Percentiles rank a stretch among this genome's conserved stretches.
Evolutionary conservation across 306 rosid species (phyloP).

Genomic region (Dryas drummondii): DNA sequence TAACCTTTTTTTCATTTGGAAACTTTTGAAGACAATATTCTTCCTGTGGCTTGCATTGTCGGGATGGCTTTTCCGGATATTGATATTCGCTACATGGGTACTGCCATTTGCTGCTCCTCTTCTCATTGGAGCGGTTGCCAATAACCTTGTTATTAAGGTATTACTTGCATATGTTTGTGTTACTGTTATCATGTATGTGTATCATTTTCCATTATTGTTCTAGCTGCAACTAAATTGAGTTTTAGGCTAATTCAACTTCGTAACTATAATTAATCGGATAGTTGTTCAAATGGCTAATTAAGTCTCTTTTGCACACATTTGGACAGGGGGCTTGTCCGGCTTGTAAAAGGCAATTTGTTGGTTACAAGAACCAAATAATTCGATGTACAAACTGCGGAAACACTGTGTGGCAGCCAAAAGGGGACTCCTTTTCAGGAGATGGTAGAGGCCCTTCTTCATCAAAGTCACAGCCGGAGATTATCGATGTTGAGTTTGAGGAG

Average conservation of each 20-base stretch:
- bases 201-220: background rate
- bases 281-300: slow-evolving; percentile 13
- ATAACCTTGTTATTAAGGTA: slow-evolving; percentile 82
- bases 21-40: slow-evolving; percentile 71
- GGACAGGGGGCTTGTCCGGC: slow-evolving; percentile 88
- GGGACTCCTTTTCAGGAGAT: slow-evolving; percentile 55
- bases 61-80: slow-evolving; percentile 89
- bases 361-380: slow-evolving; percentile 77
- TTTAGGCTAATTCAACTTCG: background rate
- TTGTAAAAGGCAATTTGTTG: slow-evolving; percentile 79
- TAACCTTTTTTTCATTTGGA: background rate
- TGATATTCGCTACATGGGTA: slow-evolving; percentile 76
- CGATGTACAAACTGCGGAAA: slow-evolving; percentile 82
- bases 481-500: slow-evolving; percentile 96
- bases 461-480: slow-evolving; percentile 69
- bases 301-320: slow-evolving; percentile 16
- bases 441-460: slow-evolving; percentile 46
- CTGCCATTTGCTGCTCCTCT: slow-evolving; percentile 97
- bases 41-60: slow-evolving; percentile 94
- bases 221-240: background rate
- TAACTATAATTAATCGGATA: background rate
- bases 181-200: background rate
- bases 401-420: slow-evolving; percentile 95
- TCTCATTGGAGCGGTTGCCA: slow-evolving; percentile 83
- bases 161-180: background rate